Base-by-base conservation (phyloP, 192 early-diverging fungal genomes). In the Linnemannia zychae region DNA sequence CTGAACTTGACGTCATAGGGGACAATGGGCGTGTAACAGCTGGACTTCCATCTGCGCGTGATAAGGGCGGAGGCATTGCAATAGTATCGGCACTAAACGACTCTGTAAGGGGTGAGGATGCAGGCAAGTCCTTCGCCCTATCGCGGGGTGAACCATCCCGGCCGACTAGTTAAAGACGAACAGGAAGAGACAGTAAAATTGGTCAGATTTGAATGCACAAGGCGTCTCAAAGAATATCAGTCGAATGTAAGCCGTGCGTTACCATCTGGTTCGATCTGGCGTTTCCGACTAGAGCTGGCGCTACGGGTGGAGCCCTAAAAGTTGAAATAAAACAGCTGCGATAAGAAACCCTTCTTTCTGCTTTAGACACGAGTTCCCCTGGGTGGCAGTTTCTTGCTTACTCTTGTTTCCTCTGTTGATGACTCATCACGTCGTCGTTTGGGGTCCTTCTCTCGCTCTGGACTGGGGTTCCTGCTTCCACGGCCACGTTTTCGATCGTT, bases 261-360 rank as follows among this genome's bases (percentile, higher is more conserved):
- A 46, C 71, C 75, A 60, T 82, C 81, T 1, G 81, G 81, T 46
- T 82, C 81, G 22, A 82, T 40, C 18, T 82, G 75, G 50, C 81
- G 81, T 75, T 82, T 82, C 20, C 81, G 74, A 13, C 81, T 67
- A 15, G 67, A 72, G n/a, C 67, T 71, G n/a, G 68, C 48, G 22
- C 74, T 77, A 16, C 72, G 24, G 7, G 70, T 49, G 37, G 67
- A 52, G 28, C 22, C 36, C 49, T 78, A 68, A 9, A 38, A 38
- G 15, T 33, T 36, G 63, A 31, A 13, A 69, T 28, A 33, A 15
- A 11, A 2, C 24, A 33, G 48, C 48, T 15, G 15, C 11, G 13
- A n/a, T 63, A 24, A 63, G 57, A 63, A 2, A 28, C 24, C 22
- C 28, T 63, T 2, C 11, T 6, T 9, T 15, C 1, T 28, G 0